These are phyloP conservation scores for Hortiboletus flavorubellus DNA, from an alignment of 768 basidiomycete genomes.

Conservation along the genomic window DNA sequence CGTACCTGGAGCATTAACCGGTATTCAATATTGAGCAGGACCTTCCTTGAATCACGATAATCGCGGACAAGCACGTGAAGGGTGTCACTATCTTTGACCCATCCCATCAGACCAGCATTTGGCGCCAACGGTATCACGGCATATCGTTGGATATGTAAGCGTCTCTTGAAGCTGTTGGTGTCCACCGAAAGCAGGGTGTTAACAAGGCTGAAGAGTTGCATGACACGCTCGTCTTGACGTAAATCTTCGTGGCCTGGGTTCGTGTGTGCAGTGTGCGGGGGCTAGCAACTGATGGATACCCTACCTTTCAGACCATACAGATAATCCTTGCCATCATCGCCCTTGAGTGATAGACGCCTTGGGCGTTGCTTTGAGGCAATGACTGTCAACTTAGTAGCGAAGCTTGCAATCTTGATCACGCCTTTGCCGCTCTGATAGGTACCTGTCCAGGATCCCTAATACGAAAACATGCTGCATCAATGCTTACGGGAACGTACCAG, in stretches of 20 bases:
- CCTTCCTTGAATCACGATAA: slow-evolving; percentile 94
- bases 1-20: slow-evolving; percentile 94
- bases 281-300: too few relatives aligned
- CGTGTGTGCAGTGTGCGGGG: neutral
- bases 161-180: slow-evolving; percentile 92
- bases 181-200: slow-evolving; percentile 93
- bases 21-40: slow-evolving; percentile 96
- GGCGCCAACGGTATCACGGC: slow-evolving; percentile 94
- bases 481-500: slow-evolving; percentile 50
- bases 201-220: slow-evolving; percentile 97
- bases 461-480: neutral
- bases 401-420: slow-evolving; percentile 78
- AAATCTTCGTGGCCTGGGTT: slow-evolving; percentile 91
- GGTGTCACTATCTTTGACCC: slow-evolving; percentile 95
- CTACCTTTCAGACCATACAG: slow-evolving; percentile 88
- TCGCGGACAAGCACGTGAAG: slow-evolving; percentile 94
- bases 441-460: slow-evolving; percentile 41
- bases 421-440: slow-evolving; percentile 89
- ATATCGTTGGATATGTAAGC: slow-evolving; percentile 90
- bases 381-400: slow-evolving; percentile 86
- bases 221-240: slow-evolving; percentile 97
- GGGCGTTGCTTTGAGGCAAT: slow-evolving; percentile 98
- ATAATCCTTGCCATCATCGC: slow-evolving; percentile 91
- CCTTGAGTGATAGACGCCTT: slow-evolving; percentile 79
- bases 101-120: slow-evolving; percentile 90